Percentiles rank a stretch among this genome's conserved stretches.
phyloP scores from a whole-genome alignment of 192 early-diverging fungal species.

The Backusella macrospora region DNA sequence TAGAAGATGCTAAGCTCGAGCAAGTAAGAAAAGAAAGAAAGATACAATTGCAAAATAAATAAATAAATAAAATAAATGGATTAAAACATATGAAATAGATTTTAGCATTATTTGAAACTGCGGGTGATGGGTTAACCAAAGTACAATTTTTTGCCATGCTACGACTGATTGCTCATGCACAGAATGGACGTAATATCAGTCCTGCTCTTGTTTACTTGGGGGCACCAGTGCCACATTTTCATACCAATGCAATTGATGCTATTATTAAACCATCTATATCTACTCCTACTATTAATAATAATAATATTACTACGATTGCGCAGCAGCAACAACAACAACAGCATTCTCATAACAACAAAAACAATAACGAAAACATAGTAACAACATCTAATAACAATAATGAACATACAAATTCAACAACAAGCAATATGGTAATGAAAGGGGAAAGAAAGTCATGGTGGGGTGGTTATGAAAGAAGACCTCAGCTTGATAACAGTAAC shows the following conservation, averaged over 20 bases:
- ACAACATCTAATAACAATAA: not conserved
- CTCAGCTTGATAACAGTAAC: not conserved
- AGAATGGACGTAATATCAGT: slow-evolving; percentile 24
- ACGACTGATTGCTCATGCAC: slow-evolving; percentile 36
- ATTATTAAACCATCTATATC: slow-evolving; percentile 17
- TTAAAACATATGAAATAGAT: slow-evolving; percentile 22
- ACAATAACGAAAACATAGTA: not conserved
- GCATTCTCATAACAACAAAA: not conserved
- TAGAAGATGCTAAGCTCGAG: slow-evolving; percentile 21
- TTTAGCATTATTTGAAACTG: slow-evolving; percentile 30
- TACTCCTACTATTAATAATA: not conserved
- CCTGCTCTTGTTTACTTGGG: slow-evolving; percentile 7
- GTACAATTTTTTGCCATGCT: slow-evolving; percentile 36
- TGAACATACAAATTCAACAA: not conserved
- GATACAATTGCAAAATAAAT: not conserved
- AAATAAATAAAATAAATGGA: too few species aligned
- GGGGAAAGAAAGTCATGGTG: slow-evolving; percentile 26
- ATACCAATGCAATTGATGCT: slow-evolving; percentile 24
- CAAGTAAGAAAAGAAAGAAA: slow-evolving; percentile 13
- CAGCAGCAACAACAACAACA: not conserved
- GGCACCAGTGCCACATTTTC: slow-evolving; percentile 29
- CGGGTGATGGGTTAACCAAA: slow-evolving; percentile 21
- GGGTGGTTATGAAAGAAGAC: slow-evolving; percentile 13
- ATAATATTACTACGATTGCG: not conserved
- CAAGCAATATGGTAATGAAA: not conserved